phyloP scores from a whole-genome alignment of 257 asterid genomes.

The Nicotiana knightiana region DNA sequence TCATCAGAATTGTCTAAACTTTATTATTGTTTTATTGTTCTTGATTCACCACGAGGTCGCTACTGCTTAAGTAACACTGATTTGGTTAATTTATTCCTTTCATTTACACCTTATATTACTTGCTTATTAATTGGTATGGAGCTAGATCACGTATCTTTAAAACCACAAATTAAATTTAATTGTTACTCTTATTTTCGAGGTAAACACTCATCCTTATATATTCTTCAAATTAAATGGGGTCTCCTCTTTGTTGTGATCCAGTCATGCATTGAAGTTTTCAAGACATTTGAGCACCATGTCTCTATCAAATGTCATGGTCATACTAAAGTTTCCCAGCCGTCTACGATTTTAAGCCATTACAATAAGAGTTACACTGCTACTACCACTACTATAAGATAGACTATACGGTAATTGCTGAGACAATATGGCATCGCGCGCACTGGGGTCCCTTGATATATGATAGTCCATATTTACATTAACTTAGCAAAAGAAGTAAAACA shows the following conservation, averaged over 20 bases:
- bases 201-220: neutral
- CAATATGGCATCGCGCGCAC: neutral
- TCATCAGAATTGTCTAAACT: no score
- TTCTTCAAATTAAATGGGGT: neutral
- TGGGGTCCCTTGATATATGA: neutral
- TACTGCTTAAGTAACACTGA: no score
- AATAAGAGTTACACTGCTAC: neutral
- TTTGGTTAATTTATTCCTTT: no score
- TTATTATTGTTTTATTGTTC: no score
- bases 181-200: no score
- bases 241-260: neutral
- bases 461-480: neutral
- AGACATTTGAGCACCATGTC: neutral
- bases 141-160: no score
- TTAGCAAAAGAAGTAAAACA: neutral
- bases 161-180: no score
- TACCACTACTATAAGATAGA: neutral
- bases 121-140: no score
- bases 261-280: neutral
- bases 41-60: no score
- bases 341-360: neutral
- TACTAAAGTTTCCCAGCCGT: neutral
- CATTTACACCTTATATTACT: no score
- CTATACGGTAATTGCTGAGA: neutral
- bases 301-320: neutral